phyloP scores from a whole-genome alignment of 1,284 basidiomycete genomes.

The Ganoderma leucocontextum region DNA sequence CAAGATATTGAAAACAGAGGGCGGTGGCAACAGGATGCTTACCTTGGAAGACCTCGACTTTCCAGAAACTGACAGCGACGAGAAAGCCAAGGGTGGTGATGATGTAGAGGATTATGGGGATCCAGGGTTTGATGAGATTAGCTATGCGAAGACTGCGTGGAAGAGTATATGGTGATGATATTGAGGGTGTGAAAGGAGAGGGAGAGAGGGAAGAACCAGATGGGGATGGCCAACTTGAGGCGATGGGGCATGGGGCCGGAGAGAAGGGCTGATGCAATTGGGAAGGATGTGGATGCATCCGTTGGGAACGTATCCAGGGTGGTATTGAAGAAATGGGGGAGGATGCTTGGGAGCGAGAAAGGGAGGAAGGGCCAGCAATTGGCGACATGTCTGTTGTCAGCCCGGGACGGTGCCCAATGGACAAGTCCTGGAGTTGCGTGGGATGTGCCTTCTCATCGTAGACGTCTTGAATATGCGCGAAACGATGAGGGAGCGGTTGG shows the following conservation, averaged over 20 bases:
- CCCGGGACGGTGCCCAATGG: slow-evolving; percentile 21
- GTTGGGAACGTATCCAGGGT: slow-evolving; percentile 31
- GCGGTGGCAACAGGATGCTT: slow-evolving; percentile 39
- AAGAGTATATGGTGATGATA: slow-evolving; percentile 50
- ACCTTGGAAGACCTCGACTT: slow-evolving; percentile 76
- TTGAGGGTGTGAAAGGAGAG: slow-evolving; percentile 30
- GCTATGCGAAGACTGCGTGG: slow-evolving; percentile 61
- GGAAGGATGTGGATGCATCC: slow-evolving; percentile 28
- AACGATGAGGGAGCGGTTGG: slow-evolving; percentile 26
- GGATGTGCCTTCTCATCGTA: slow-evolving; percentile 37
- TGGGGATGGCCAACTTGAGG: slow-evolving; percentile 42
- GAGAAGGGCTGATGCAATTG: slow-evolving; percentile 33
- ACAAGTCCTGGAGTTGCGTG: slow-evolving; percentile 26
- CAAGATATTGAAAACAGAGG: slow-evolving; percentile 2
- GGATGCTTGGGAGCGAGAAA: slow-evolving; percentile 24
- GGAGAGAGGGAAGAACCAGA: slow-evolving; percentile 27
- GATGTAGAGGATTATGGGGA: slow-evolving; percentile 74
- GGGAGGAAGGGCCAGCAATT: slow-evolving; percentile 24
- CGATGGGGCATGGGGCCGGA: slow-evolving; percentile 36
- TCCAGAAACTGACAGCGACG: slow-evolving; percentile 77
- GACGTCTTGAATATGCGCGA: slow-evolving; percentile 32
- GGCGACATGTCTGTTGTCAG: slow-evolving; percentile 24
- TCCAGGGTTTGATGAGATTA: slow-evolving; percentile 71
- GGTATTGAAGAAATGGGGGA: slow-evolving; percentile 33
- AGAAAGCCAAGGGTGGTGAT: slow-evolving; percentile 74